Evolutionary conservation across 768 basidiomycete species (phyloP).

Genomic region (Pisolithus orientalis): DNA sequence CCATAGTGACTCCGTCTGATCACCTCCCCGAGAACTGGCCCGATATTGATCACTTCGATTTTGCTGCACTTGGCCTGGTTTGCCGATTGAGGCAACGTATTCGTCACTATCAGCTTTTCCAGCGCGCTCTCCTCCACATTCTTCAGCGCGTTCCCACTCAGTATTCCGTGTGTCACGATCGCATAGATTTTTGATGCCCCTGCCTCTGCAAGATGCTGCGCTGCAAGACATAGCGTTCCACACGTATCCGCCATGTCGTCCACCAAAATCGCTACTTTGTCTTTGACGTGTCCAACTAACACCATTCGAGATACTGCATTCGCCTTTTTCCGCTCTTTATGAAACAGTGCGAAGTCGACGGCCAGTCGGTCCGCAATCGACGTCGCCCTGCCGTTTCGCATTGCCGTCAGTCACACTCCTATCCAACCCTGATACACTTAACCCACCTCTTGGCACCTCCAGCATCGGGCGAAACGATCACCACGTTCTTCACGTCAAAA

Average conservation of each 20-base stretch:
- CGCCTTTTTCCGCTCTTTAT: constrained; percentile 97
- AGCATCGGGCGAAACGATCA: constrained; percentile 97
- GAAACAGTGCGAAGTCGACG: constrained; percentile 97
- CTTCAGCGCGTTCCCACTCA: constrained; percentile 84
- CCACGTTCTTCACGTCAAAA: constrained; percentile 77
- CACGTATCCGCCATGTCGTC: constrained; percentile 99
- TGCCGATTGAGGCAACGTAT: constrained; percentile 87
- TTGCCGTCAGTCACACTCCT: constrained; percentile 9
- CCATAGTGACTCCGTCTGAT: constrained; percentile 95
- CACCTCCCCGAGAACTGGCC: constrained; percentile 91
- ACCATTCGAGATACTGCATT: constrained; percentile 95
- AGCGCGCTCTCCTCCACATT: constrained; percentile 66
- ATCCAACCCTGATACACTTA: background rate
- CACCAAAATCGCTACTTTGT: constrained; percentile 89
- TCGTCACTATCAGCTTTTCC: constrained; percentile 95
- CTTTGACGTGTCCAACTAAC: constrained; percentile 89
- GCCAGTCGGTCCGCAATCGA: constrained; percentile 94
- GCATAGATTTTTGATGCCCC: constrained; percentile 84
- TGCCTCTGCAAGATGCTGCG: constrained; percentile 81
- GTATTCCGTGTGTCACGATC: constrained; percentile 94
- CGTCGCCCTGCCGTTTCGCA: constrained; percentile 62
- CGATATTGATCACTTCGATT: constrained; percentile 93
- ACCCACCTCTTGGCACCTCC: constrained; percentile 93
- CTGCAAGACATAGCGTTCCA: constrained; percentile 89
- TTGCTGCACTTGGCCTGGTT: constrained; percentile 69